Evolutionary conservation across 106 monocot genomes (phyloP), one percentile per base, ranked within the genome.

Genomic region (Cymbidium sinense): DNA sequence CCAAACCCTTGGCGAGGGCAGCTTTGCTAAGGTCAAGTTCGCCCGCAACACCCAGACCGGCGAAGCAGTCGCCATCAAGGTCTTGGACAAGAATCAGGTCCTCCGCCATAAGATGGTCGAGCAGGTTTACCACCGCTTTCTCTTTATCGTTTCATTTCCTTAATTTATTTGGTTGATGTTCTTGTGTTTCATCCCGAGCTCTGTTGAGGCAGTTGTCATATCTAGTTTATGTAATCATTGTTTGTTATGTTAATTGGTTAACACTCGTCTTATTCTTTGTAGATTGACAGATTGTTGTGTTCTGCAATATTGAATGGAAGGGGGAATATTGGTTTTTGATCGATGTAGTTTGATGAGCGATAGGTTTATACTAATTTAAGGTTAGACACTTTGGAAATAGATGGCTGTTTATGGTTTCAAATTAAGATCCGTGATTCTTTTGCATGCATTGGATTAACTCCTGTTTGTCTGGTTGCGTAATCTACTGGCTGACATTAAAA

Each of bases 1-100:
- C 36, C 83, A 77, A 78, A 95, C 95, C 12, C 79, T 95, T 7
- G 95, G 95, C 30, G 91, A 95, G 74, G 95, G 95, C 6, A 89
- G 77, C 86, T 91, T 95, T 81, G 95, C 87, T 23, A 95, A 95
- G 89, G 95, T 95, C n/a, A 95, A 95, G 86, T 85, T 85, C 83
- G 91, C 91, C 18, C 82, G 84, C 41, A 76, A 95, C 72, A 30
- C 67, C 21, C 72, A 81, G 61, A 89, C 84, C 55, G 87, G 82
- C 3, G 84, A 91, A 75, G 11, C 15, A 64, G 81, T 87, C 52
- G 94, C 94, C 70, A 91, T 95, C 71, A 91, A 95, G 76, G 80
- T 95, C 36, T 84, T 95, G 62, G 82, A 89, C 77, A 87, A 86
- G 78, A 64, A 91, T 11, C 87, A 91, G 47, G 91, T 95, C 75